Evolutionary conservation across 176 grass and related monocot genomes (phyloP), one percentile per base, ranked within the genome.

Genomic region (Paspalum notatum): DNA sequence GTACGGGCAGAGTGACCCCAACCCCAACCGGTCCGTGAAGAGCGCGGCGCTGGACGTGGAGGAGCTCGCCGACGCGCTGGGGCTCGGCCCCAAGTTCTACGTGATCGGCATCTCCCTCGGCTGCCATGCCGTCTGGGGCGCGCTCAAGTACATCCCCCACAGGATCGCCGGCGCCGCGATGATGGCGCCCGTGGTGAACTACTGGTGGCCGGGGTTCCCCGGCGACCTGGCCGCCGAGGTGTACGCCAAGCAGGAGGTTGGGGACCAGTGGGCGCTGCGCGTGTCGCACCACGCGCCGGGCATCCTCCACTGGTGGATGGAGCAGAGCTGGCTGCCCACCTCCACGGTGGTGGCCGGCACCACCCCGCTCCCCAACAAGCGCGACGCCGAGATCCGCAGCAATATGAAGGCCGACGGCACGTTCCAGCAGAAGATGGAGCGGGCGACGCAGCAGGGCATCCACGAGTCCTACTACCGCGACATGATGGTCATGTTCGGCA

Each of bases 281-380:
- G 83, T 95, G 45, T 87, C 89, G 27, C 90, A 92, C 72, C 83
- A 95, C 7, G 68, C 86, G 3, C 92, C 92, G 0, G 85, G 87
- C 64, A 63, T 95, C 54, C 92, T 95, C 27, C 92, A 92, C 52
- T 95, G 92, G 92, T 95, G 92, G 92, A 91, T 95, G 89, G 78
- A 92, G 18, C 92, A 95, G 87, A 82, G 67, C 72, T 95, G 92
- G 92, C 79, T 95, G 3, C 89, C 92, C 54, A 64, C 83, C 32
- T 95, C 92, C 60, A 95, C 86, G 14, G 92, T 95, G 27, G 85
- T 90, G 12, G 82, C 82, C 12, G 81, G 80, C 84, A 90, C 84
- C 13, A 87, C 87, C 2, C 42, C 52, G 24, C 81, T 95, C 6
- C 86, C 90, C 41, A 95, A 95, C 79, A 83, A 83, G 22, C 80